phyloP scores from a whole-genome alignment of 306 rosid genomes.

The Cucumis sativus region Cucumber_9930_V3 NC_026657.2:19221001-19221500 shows the following conservation, averaged over 20 bases:
- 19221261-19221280: slow-evolving; percentile 81
- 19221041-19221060: neutral
- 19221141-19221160: neutral
- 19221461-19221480: slow-evolving; percentile 98
- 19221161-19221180: neutral
- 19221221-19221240: neutral
- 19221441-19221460: slow-evolving; percentile 93
- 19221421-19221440: slow-evolving; percentile 63
- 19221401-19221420: slow-evolving; percentile 1
- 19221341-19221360: slow-evolving; percentile 96
- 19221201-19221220: neutral
- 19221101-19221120: neutral
- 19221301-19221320: slow-evolving; percentile 91
- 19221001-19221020: neutral
- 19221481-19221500: slow-evolving; percentile 99
- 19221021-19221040: neutral
- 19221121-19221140: neutral
- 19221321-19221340: slow-evolving; percentile 93
- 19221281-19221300: slow-evolving; percentile 93
- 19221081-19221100: neutral
- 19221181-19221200: neutral
- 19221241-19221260: neutral
- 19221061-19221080: neutral
- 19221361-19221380: slow-evolving; percentile 11
- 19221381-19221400: neutral